Base-by-base conservation (phyloP, 2,329 filamentous ascomycete genomes). In the Amauroascus niger region DNA sequence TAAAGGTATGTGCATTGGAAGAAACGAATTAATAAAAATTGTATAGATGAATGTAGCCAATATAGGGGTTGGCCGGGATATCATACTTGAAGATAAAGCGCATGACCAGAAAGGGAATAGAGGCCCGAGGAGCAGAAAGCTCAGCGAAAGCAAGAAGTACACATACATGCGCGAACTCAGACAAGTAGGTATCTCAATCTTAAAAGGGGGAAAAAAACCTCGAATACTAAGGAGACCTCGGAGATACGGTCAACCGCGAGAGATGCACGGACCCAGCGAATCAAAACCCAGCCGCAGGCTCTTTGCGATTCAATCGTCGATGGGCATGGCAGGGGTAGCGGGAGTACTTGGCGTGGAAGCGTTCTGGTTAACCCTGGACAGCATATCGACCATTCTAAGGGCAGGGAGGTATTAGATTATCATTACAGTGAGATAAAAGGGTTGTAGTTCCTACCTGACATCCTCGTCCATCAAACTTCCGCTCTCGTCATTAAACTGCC, bases 401-500 rank as follows among this genome's bases (percentile, higher is more conserved):
- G 52, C 20, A 22, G 14, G 13, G 40, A 37, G 47, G 32, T 41
- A 44, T 50, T 49, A 50, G 28, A 22, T 18, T 20, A 8, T 16
- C 20, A 6, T 9, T n/a, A 32, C 24, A 33, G 3, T 20, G 22
- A 26, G 14, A 24, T 14, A 18, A 8, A 18, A 9, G 8, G 20
- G 18, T 37, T 9, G n/a, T 18, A 9, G 16, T n/a, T 60, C 67
- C 59, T 53, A 73, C 71, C 68, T 70, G 56, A 61, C 61, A 57
- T 74, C 67, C 52, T 74, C 71, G 54, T 70, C 69, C 37, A 71
- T 66, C 66, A 71, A 71, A 56, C 70, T 71, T 54, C 73, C 71
- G 59, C 69, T 73, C 44, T 72, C 63, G 43, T 67, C 66, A 59
- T 72, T 65, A 62, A 75, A 68, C 60, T 74, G 67, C 56, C 71